A percentile compares a stretch with the other conserved stretches of the same genome.
phyloP scores from a whole-genome alignment of 2,329 filamentous ascomycete species.

The Arthrobotrys musiformis region DNA sequence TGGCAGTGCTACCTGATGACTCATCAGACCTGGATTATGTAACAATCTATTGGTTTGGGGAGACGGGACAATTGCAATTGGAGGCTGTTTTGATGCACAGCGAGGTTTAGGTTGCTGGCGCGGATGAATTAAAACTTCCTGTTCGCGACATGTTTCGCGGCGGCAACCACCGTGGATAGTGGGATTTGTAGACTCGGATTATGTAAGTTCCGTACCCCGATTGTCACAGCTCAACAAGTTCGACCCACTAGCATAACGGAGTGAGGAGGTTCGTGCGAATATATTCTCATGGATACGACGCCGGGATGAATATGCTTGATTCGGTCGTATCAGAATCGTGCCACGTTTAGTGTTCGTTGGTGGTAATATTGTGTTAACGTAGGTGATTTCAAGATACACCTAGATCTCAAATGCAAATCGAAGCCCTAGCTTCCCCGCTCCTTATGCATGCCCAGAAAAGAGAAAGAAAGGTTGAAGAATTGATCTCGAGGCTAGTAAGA shows the following conservation, averaged over 20 bases:
- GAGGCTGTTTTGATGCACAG: neutral
- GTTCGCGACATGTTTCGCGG: neutral
- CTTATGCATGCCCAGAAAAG: neutral
- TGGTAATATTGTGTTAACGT: neutral
- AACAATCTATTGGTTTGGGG: constrained; percentile 16
- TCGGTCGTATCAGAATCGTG: neutral
- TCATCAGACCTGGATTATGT: constrained; percentile 43
- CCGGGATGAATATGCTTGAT: neutral
- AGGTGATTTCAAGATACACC: neutral
- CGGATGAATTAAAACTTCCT: neutral
- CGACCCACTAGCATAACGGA: neutral
- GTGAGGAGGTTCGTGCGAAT: constrained; percentile 8
- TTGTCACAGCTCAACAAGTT: neutral
- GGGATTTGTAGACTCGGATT: neutral
- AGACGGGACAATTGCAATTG: constrained; percentile 1
- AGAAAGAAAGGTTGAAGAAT: no score
- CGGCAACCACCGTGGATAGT: neutral
- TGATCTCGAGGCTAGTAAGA: no score
- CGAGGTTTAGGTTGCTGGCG: neutral
- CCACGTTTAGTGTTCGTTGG: neutral
- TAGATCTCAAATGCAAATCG: constrained; percentile 10
- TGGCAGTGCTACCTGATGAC: constrained; percentile 35
- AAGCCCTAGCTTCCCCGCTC: constrained; percentile 1
- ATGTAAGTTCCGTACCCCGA: constrained; percentile 27
- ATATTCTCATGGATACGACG: constrained; percentile 1